Base-by-base conservation (phyloP, 176 grass and related monocot species). In the Pontederia paniculata region DNA sequence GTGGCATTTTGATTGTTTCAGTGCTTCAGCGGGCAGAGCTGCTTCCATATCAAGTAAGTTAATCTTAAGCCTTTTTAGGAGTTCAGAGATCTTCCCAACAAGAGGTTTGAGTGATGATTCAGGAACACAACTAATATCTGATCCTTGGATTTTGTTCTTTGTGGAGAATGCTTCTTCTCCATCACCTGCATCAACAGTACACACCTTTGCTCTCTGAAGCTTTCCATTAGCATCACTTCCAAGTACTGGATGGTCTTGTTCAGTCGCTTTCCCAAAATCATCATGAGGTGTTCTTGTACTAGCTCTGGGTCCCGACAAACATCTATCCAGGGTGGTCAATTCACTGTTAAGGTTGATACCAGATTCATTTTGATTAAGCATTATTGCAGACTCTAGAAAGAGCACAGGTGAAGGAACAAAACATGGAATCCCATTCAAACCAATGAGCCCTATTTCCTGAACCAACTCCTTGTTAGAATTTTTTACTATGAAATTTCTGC, bases 31-130 rank as follows among this genome's bases (percentile, higher is more conserved):
- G 44, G 91, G 80, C 54, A 97, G 72, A 51, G 77, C 83, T 55
- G 91, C 86, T 47, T 97, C 91, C 64, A 97, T 81, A 73, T 97
- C 86, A 65, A 97, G 82, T 57, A 97, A 81, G 66, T 88, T 87
- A 52, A 76, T 82, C 77, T 97, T 97, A 41, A 87, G 71, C 63
- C 70, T 80, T 71, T 78, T 90, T 48, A 90, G 62, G 53, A 97
- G 78, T 68, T 84, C 76, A 78, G 57, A 72, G 23, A 78, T 87
- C 65, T 83, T 89, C 70, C 86, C 91, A 53, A 66, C 72, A 63
- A 97, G 55, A 52, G 86, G 74, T 65, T 68, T 89, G 12, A 95
- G 54, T 74, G 89, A 84, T 57, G 75, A 73, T 68, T 84, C 81
- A 4, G 91, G 86, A 87, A 90, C 55, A 21, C 81, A 72, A 74